Base-by-base conservation (phyloP, 805 yeast genomes). In the Scheffersomyces stipitis region DNA sequence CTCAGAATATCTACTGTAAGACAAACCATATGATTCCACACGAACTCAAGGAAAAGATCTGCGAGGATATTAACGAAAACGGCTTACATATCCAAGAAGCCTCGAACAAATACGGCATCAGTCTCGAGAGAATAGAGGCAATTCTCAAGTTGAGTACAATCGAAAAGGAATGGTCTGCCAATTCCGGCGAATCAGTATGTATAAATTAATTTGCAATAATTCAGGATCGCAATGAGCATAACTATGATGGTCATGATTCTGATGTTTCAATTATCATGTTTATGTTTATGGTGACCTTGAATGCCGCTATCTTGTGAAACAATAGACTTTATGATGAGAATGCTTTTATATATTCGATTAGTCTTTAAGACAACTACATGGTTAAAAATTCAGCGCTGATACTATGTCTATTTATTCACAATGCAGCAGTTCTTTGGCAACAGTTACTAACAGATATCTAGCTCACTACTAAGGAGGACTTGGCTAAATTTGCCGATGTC, bases 61-160 rank as follows among this genome's bases (percentile, higher is more conserved):
- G 77, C 39, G 64, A 71, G 31, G 88, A 80, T 35, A 67, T 78
- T 37, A 66, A 58, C 13, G 70, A 66, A 28, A 75, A 78, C 20
- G 76, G 78, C 30, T 52, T 73, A 33, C 73, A 83, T 29, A 64
- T 81, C 15, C 91, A 86, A 57, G 83, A 80, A 46, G 80, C 86
- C 31, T 90, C 96, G 8, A 77, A 82, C 45, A 77, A 78, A 53
- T 82, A 80, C 54, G 91, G 95, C 3, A 69, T 91, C 46, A 85
- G 87, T 55, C 77, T 89, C 43, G 86, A 89, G 36, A 78, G 98
- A 59, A 72, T 93, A 15, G 96, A 90, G 56, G 98, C 97, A n/a
- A 73, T 91, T 39, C 66, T 86, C 17, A 80, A 76, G 58, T 73
- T 91, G 45, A 70, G 76, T 43, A 69, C 68, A 20, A 73, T 90